phyloP scores from a whole-genome alignment of 1,139 yeast species.

The Candida sojae region DNA sequence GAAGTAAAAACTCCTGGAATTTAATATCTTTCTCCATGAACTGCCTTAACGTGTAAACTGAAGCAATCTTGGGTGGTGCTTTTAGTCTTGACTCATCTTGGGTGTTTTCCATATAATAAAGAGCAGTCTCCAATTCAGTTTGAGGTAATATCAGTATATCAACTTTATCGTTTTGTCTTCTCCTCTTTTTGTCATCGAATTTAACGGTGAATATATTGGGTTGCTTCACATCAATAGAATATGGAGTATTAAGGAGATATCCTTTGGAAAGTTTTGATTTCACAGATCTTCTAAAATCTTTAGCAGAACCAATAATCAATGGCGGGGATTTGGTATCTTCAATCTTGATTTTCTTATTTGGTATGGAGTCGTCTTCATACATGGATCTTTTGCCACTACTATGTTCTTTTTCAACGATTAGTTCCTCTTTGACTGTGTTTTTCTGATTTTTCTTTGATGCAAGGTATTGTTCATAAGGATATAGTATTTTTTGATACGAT shows the following conservation, averaged over 20 bases:
- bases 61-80: constrained; percentile 33
- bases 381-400: constrained; percentile 12
- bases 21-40: constrained; percentile 53
- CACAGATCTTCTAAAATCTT: constrained; percentile 45
- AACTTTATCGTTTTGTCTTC: constrained; percentile 19
- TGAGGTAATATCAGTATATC: constrained; percentile 27
- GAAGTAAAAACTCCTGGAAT: constrained; percentile 37
- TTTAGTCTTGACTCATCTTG: constrained; percentile 30
- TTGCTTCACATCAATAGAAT: constrained; percentile 35
- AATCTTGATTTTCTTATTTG: constrained; percentile 8
- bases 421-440: background rate
- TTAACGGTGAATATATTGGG: constrained; percentile 23
- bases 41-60: constrained; percentile 50
- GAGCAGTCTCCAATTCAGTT: constrained; percentile 28
- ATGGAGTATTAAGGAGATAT: constrained; percentile 43
- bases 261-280: constrained; percentile 51
- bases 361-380: constrained; percentile 3
- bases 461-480: constrained; percentile 33
- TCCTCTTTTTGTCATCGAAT: constrained; percentile 18
- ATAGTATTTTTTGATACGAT: constrained; percentile 46
- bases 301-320: constrained; percentile 48
- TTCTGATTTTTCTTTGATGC: constrained; percentile 6
- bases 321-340: constrained; percentile 21
- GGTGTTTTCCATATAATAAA: constrained; percentile 20
- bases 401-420: background rate